A percentile compares a stretch with the other conserved stretches of the same genome.
phyloP scores from a whole-genome alignment of 495 filamentous ascomycete genomes.

The Emericellopsis terricola region DNA sequence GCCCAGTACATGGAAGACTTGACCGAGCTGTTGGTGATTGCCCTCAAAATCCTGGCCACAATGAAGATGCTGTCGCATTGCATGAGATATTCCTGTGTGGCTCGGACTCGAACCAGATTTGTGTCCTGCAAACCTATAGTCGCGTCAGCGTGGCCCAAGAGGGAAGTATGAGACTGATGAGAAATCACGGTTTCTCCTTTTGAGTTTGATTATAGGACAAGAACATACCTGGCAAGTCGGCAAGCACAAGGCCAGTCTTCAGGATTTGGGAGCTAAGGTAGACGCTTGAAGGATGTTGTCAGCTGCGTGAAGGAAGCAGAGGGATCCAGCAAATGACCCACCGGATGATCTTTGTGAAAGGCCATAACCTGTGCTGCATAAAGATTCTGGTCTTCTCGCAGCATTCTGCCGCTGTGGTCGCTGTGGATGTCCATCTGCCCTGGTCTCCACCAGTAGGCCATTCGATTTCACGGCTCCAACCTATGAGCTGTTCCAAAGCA shows the following conservation, averaged over 20 bases:
- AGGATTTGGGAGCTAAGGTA: conserved; percentile 12
- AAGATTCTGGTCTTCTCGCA: conserved; percentile 10
- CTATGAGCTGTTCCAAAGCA: not conserved
- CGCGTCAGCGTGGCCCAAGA: too few relatives aligned
- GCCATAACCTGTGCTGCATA: conserved; percentile 13
- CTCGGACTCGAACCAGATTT: conserved; percentile 12
- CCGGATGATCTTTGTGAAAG: conserved; percentile 16
- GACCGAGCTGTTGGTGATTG: conserved; percentile 10
- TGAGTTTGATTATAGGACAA: not conserved
- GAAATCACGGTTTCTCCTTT: not conserved
- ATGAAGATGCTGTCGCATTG: conserved; percentile 12
- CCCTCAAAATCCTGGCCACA: conserved; percentile 11
- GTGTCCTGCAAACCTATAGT: conserved; percentile 11
- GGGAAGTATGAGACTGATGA: too few relatives aligned
- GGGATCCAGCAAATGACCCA: conserved; percentile 3
- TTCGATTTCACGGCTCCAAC: conserved; percentile 5
- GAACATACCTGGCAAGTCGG: conserved; percentile 7
- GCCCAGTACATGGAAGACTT: conserved; percentile 7
- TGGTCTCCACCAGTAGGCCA: conserved; percentile 8
- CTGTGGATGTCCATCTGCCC: conserved; percentile 11
- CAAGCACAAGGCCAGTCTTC: conserved; percentile 10
- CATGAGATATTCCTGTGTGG: conserved; percentile 12
- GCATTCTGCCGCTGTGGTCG: conserved; percentile 11
- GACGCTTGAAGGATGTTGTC: conserved; percentile 5
- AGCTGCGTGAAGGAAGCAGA: not conserved